Conservation (phyloP, 1,284 basidiomycete genomes). For the Rugiboletus extremiorientalis region DNA sequence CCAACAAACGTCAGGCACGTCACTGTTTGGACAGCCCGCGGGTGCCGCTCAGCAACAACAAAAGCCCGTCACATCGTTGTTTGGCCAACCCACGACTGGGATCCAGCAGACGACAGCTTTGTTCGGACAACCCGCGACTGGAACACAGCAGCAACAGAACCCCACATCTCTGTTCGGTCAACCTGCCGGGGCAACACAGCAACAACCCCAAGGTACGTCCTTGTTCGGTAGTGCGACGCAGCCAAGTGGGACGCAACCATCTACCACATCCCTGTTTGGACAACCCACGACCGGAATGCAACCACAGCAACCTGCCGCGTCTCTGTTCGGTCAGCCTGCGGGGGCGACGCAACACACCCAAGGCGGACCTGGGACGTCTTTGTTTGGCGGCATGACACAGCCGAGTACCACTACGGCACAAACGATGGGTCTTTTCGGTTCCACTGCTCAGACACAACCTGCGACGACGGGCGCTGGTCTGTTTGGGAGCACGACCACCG, state of each 20-base stretch:
- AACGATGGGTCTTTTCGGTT: conserved; percentile 24
- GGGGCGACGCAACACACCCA: conserved; percentile 33
- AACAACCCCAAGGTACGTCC: conserved; percentile 33
- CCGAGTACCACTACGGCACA: conserved; percentile 17
- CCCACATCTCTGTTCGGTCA: conserved; percentile 27
- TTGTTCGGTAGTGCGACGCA: conserved; percentile 24
- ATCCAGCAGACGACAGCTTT: conserved; percentile 27
- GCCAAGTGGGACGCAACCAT: conserved; percentile 13
- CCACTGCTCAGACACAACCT: conserved; percentile 27
- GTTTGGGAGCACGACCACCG: conserved; percentile 32
- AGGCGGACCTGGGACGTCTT: conserved; percentile 31
- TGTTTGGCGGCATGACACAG: conserved; percentile 21
- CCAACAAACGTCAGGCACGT: conserved; percentile 23
- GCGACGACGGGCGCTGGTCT: conserved; percentile 20
- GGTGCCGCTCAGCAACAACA: conserved; percentile 29
- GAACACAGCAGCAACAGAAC: conserved; percentile 22
- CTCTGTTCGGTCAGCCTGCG: conserved; percentile 27
- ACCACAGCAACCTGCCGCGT: conserved; percentile 27
- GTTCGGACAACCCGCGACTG: conserved; percentile 36
- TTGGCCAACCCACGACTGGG: conserved; percentile 23
- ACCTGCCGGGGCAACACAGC: conserved; percentile 25
- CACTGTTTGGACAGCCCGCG: conserved; percentile 27
- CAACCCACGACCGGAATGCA: conserved; percentile 26
- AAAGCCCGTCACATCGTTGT: conserved; percentile 22
- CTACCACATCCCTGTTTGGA: conserved; percentile 38